These are phyloP conservation scores for Xylaria bambusicola DNA, from an alignment of 495 filamentous ascomycete species.

Conservation along the genomic window DNA sequence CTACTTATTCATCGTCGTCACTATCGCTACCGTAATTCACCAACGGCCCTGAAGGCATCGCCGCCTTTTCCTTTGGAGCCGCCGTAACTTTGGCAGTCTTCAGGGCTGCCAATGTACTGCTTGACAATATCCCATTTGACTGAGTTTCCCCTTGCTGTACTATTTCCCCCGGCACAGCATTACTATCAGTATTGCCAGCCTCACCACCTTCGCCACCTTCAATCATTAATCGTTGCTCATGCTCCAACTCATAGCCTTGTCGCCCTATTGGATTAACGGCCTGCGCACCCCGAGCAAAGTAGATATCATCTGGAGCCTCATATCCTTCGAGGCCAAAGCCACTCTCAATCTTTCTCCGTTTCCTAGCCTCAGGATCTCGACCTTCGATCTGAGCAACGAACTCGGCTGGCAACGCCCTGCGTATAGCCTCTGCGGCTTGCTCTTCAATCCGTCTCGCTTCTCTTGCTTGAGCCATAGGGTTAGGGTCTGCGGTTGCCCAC, in stretches of 20 bases:
- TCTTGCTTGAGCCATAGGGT: slow-evolving; percentile 90
- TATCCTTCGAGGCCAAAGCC: slow-evolving; percentile 88
- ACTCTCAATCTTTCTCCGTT: slow-evolving; percentile 86
- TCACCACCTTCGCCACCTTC: slow-evolving; percentile 47
- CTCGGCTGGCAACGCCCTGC: slow-evolving; percentile 84
- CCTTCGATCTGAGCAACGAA: slow-evolving; percentile 96
- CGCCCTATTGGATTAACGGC: slow-evolving; percentile 60
- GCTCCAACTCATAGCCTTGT: slow-evolving; percentile 49
- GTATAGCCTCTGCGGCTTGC: slow-evolving; percentile 95
- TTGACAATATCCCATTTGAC: slow-evolving; percentile 74
- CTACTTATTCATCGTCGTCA: slow-evolving; percentile 51
- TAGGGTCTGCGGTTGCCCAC: slow-evolving; percentile 96
- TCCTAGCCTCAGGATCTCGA: slow-evolving; percentile 79
- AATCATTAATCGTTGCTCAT: slow-evolving; percentile 53
- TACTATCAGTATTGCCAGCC: slow-evolving; percentile 1
- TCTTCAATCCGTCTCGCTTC: slow-evolving; percentile 91
- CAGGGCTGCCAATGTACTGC: slow-evolving; percentile 73
- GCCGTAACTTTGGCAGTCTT: slow-evolving; percentile 54
- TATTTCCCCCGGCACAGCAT: slow-evolving; percentile 40
- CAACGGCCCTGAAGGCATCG: slow-evolving; percentile 63
- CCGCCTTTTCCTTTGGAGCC: slow-evolving; percentile 48
- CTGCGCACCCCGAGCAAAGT: slow-evolving; percentile 71
- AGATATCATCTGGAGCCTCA: slow-evolving; percentile 91
- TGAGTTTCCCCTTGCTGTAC: slow-evolving; percentile 44
- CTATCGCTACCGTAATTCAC: slow-evolving; percentile 92